Conservation (phyloP, 1,139 yeast genomes). For the Eremothecium coryli region DNA sequence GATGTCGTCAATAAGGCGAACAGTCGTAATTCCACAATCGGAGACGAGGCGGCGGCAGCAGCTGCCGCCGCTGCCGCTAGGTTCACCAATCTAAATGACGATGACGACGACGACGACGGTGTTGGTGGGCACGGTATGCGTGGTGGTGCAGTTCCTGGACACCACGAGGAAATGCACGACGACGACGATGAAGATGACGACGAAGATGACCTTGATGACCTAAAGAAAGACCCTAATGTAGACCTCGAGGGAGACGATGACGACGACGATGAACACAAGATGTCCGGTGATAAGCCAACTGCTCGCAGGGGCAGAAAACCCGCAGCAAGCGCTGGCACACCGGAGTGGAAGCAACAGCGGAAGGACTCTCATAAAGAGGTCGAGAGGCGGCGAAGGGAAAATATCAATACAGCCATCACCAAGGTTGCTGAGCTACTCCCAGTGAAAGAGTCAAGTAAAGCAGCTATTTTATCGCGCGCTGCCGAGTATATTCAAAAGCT, state of each 20-base stretch:
- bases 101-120: constrained; percentile 9
- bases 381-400: constrained; percentile 90
- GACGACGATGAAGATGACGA: constrained; percentile 10
- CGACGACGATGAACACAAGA: constrained; percentile 22
- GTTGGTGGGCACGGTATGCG: constrained; percentile 4
- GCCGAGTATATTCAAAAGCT: constrained; percentile 83
- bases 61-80: constrained; percentile 8
- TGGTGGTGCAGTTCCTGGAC: constrained; percentile 15
- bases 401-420: constrained; percentile 81
- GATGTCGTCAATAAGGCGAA: constrained; percentile 4
- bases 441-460: constrained; percentile 82
- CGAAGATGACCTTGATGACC: constrained; percentile 9
- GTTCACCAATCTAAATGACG: constrained; percentile 5
- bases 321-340: constrained; percentile 52
- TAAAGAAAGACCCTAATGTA: constrained; percentile 9
- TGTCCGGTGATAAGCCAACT: constrained; percentile 12
- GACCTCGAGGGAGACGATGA: constrained; percentile 20
- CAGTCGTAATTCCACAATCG: constrained; percentile 2
- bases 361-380: constrained; percentile 95
- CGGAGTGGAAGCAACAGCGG: constrained; percentile 81
- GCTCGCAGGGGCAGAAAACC: constrained; percentile 28
- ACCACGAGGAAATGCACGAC: constrained; percentile 14
- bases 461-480: constrained; percentile 79
- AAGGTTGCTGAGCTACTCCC: constrained; percentile 75
- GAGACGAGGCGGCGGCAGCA: constrained; percentile 6